phyloP scores from a whole-genome alignment of 2,329 filamentous ascomycete genomes.

The Monilinia vaccinii-corymbosi region DNA sequence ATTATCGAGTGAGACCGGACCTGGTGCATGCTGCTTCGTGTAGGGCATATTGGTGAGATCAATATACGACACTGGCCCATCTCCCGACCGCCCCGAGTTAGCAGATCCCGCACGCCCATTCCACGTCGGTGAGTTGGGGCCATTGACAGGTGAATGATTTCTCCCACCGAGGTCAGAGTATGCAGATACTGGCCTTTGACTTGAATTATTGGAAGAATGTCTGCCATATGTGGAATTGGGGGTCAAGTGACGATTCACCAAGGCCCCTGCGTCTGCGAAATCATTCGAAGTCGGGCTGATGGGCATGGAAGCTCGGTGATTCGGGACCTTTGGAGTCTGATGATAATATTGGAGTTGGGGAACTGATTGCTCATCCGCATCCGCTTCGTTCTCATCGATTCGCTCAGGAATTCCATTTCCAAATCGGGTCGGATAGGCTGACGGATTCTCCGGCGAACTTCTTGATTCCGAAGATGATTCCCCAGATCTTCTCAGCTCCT shows the following conservation, averaged over 20 bases:
- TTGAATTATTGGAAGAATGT: constrained; percentile 37
- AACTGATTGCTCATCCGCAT: constrained; percentile 29
- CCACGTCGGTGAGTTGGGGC: constrained; percentile 25
- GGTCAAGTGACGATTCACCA: constrained; percentile 53
- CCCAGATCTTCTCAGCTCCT: constrained; percentile 16
- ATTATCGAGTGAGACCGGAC: constrained; percentile 56
- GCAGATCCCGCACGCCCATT: constrained; percentile 25
- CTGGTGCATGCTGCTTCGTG: constrained; percentile 28
- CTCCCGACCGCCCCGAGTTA: constrained; percentile 24
- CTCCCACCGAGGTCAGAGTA: constrained; percentile 64
- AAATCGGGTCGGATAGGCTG: background rate
- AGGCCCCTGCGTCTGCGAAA: constrained; percentile 37
- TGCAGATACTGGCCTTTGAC: constrained; percentile 63
- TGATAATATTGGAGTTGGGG: constrained; percentile 54
- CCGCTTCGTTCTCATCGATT: constrained; percentile 21
- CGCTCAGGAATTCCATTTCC: constrained; percentile 13
- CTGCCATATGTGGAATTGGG: constrained; percentile 44
- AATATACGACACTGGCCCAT: constrained; percentile 28
- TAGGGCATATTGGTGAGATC: constrained; percentile 48
- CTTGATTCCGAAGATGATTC: background rate
- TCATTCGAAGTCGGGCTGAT: constrained; percentile 18
- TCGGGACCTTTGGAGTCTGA: constrained; percentile 36
- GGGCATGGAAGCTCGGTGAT: constrained; percentile 17
- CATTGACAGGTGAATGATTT: constrained; percentile 47
- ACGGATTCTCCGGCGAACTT: constrained; percentile 17